Conservation (phyloP, 805 yeast species). For the Ascoidea tarda region DNA sequence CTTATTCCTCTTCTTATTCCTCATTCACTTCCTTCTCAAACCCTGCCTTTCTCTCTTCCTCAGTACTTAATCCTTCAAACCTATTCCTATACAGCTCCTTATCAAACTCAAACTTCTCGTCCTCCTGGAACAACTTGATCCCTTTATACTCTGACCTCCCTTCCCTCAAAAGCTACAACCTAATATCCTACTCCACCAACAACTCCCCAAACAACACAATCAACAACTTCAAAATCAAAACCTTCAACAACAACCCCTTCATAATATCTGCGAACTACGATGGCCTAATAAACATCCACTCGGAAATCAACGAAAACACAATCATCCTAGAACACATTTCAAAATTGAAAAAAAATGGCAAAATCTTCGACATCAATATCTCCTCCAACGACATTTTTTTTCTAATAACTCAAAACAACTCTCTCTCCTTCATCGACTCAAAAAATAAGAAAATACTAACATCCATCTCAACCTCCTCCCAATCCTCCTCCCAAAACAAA, state of each 20-base stretch:
- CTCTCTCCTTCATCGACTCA: background rate
- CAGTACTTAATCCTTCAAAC: too few relatives aligned
- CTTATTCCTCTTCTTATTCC: too few relatives aligned
- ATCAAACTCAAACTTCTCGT: background rate
- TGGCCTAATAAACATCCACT: background rate
- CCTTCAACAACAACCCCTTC: background rate
- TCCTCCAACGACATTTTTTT: background rate
- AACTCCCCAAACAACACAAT: too few relatives aligned
- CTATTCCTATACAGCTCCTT: background rate
- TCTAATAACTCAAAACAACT: background rate
- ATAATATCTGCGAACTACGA: background rate
- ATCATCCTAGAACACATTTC: background rate
- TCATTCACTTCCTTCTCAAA: too few relatives aligned
- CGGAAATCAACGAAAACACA: background rate
- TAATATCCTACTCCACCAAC: background rate
- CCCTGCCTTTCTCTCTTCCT: too few relatives aligned
- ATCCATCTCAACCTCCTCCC: too few relatives aligned
- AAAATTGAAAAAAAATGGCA: background rate
- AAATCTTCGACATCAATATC: too few relatives aligned
- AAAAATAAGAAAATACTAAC: too few relatives aligned
- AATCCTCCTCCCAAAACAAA: too few relatives aligned
- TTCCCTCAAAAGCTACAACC: too few relatives aligned
- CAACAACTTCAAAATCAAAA: too few relatives aligned
- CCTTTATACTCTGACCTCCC: background rate
- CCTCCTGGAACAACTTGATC: background rate